Conservation (phyloP, 2,329 filamentous ascomycete species). For the Venturiaceae sp. region DNA sequence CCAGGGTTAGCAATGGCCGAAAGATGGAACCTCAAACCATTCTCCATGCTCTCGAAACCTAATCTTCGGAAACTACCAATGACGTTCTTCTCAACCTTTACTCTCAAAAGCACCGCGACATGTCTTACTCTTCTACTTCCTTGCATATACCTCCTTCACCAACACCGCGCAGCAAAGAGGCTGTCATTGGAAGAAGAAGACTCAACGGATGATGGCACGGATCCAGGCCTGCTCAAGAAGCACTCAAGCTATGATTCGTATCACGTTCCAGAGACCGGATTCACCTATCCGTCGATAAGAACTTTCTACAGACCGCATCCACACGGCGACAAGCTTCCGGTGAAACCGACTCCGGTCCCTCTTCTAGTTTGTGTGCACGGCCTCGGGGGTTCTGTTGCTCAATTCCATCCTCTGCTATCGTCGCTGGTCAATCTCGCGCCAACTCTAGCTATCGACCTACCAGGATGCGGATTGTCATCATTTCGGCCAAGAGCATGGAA, state of each 20-base stretch:
- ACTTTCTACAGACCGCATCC: constrained; percentile 77
- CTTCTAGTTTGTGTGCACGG: constrained; percentile 88
- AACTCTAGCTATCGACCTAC: constrained; percentile 80
- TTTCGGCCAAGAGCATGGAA: constrained; percentile 63
- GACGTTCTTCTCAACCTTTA: neutral
- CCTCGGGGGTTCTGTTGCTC: constrained; percentile 81
- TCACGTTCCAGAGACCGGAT: constrained; percentile 51
- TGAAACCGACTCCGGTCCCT: constrained; percentile 58
- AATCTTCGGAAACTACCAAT: neutral
- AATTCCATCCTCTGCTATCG: constrained; percentile 73
- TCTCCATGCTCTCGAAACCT: neutral
- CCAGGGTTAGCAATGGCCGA: neutral
- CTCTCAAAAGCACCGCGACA: neutral
- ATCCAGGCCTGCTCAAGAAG: constrained; percentile 72
- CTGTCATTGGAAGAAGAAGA: neutral
- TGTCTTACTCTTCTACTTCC: neutral
- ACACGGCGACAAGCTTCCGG: constrained; percentile 73
- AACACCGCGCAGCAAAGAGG: neutral
- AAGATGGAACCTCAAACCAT: neutral
- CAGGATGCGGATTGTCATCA: constrained; percentile 75
- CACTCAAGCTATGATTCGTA: constrained; percentile 64
- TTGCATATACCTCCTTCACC: neutral
- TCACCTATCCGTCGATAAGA: constrained; percentile 66
- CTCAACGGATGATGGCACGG: constrained; percentile 21
- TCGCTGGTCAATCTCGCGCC: constrained; percentile 76